Conservation (phyloP, 805 yeast species). For the Zygosaccharomyces bailii region DNA sequence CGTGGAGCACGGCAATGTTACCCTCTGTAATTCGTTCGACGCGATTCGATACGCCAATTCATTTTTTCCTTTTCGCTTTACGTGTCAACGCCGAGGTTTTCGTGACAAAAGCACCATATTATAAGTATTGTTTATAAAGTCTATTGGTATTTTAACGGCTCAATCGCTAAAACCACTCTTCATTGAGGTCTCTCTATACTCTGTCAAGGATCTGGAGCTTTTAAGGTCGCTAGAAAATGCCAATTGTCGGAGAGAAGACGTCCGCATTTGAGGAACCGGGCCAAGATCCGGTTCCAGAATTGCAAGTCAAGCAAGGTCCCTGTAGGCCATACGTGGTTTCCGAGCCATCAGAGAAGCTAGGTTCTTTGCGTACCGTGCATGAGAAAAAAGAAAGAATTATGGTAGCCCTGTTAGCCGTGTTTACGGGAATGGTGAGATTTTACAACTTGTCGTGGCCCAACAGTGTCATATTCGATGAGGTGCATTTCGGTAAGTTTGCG, state of each 20-base stretch:
- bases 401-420: conserved; percentile 43
- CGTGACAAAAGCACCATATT: conserved; percentile 5
- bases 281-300: conserved; percentile 40
- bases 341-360: conserved; percentile 43
- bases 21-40: neutral
- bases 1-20: too few relatives aligned
- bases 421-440: conserved; percentile 60
- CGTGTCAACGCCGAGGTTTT: conserved; percentile 4
- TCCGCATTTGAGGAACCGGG: conserved; percentile 4
- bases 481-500: conserved; percentile 96
- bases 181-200: neutral
- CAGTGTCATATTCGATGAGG: conserved; percentile 89
- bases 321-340: conserved; percentile 54
- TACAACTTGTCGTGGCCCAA: conserved; percentile 61
- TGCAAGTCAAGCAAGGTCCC: conserved; percentile 48
- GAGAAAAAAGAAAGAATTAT: conserved; percentile 40
- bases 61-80: conserved; percentile 3
- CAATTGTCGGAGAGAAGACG: conserved; percentile 6
- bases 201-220: neutral
- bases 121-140: conserved; percentile 1
- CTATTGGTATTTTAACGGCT: neutral
- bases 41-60: conserved; percentile 2
- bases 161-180: neutral
- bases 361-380: conserved; percentile 41
- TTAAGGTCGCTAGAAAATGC: conserved; percentile 1